Base-by-base conservation (phyloP, 2,329 filamentous ascomycete species). In the Aspergillus brunneoviolaceus region DNA sequence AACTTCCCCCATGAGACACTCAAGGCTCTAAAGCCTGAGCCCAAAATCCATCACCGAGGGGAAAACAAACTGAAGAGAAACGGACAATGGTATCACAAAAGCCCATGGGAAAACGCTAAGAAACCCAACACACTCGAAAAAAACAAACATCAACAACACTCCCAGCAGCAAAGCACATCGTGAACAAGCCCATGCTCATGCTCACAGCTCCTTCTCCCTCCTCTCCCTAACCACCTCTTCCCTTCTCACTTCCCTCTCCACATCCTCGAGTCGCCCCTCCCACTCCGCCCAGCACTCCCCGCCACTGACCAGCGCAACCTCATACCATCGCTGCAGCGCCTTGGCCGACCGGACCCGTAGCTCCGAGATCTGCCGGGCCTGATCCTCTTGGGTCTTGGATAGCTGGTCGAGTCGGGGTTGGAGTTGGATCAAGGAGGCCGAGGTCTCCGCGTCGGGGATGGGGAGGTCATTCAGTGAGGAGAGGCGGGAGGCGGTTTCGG, bases 281-380 rank as follows among this genome's bases (percentile, higher is more conserved):
- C 89, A 86, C 55, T 89, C 86, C 23, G 88, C 89, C 78, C 92
- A 88, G 60, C 84, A 84, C 66, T 87, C 84, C 0, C 88, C 88
- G 66, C 85, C 86, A 11, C 84, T 83, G 51, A 96, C 78, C 49
- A 95, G 81, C 3, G 87, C 85, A 25, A 85, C 79, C 72, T 92
- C 87, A 75, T 94, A 92, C 89, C 91, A 96, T 39, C 80, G 76
- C 65, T 88, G 83, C 60, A 92, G 76, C 25, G 84, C 78, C 63
- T 74, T 73, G 27, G 79, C 79, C 56, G 77, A 80, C 12, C 77
- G 73, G 10, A 75, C 68, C 35, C 79, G 70, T 55, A 82, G 60
- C 55, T 77, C 77, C 6, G 74, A 75, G 12, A 81, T 71, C 35
- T 76, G 70, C 12, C 59, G 63, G 16, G 74, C 74, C 63, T 81